These are phyloP conservation scores for Daldinia childiae DNA, from an alignment of 495 filamentous ascomycete species.

Conservation along the genomic window DNA sequence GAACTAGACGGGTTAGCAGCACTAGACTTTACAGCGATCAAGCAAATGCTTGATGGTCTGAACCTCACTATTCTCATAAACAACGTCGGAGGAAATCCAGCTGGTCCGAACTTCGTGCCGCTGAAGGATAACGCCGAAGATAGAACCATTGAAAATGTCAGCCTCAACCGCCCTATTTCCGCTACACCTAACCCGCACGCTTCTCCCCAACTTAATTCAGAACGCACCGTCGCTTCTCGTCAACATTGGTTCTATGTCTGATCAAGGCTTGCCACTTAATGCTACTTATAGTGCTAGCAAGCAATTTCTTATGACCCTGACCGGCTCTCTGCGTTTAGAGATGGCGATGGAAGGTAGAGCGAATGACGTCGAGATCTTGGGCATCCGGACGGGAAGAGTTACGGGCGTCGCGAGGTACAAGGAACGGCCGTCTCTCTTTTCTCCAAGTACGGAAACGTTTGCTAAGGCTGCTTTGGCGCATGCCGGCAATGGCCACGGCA, in stretches of 20 bases:
- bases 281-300: no score
- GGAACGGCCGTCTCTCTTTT: no score
- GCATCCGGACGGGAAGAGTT: no score
- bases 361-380: no score
- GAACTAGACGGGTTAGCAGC: neutral
- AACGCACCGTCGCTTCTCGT: neutral
- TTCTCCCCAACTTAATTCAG: neutral
- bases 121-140: neutral
- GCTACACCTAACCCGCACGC: neutral
- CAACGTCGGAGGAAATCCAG: neutral
- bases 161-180: neutral
- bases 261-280: neutral
- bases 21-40: neutral
- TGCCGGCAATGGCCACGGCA: no score
- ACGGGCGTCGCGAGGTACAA: no score
- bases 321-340: no score
- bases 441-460: no score
- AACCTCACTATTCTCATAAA: neutral
- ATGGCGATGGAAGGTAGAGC: no score
- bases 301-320: no score
- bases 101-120: neutral
- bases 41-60: neutral
- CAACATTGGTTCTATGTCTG: constrained; percentile 35
- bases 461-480: no score
- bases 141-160: neutral